Conservation (phyloP, 495 filamentous ascomycete species). For the Aeminium ludgeri region DNA sequence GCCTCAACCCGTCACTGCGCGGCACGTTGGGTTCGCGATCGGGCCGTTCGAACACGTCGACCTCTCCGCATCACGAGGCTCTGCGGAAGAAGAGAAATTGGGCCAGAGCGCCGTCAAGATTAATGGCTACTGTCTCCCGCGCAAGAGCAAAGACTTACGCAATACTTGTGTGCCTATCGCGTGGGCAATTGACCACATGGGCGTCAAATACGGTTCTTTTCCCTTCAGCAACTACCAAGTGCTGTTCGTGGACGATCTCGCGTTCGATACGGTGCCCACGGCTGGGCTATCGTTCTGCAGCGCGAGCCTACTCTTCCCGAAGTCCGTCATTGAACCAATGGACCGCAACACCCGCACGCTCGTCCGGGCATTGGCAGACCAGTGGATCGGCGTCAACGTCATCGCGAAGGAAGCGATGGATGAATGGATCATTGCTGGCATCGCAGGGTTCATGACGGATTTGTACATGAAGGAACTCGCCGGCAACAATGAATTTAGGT, state of each 20-base stretch:
- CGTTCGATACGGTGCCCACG: slow-evolving; percentile 52
- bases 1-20: slow-evolving; percentile 51
- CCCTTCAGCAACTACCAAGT: slow-evolving; percentile 78
- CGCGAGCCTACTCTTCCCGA: slow-evolving; percentile 64
- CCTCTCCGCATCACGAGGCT: slow-evolving; percentile 71
- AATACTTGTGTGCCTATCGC: slow-evolving; percentile 68
- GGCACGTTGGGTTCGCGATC: slow-evolving; percentile 79
- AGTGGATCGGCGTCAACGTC: slow-evolving; percentile 86
- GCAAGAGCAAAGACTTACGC: slow-evolving; percentile 56
- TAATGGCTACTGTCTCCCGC: slow-evolving; percentile 79
- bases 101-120: slow-evolving; percentile 68
- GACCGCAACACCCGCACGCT: slow-evolving; percentile 59
- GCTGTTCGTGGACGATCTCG: slow-evolving; percentile 81
- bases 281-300: slow-evolving; percentile 77
- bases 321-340: slow-evolving; percentile 65
- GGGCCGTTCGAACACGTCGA: slow-evolving; percentile 92
- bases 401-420: slow-evolving; percentile 65
- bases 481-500: slow-evolving; percentile 87
- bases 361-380: slow-evolving; percentile 70
- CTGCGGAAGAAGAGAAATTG: slow-evolving; percentile 78
- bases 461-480: slow-evolving; percentile 75
- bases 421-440: slow-evolving; percentile 79
- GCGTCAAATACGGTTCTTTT: slow-evolving; percentile 66
- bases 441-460: slow-evolving; percentile 85
- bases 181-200: slow-evolving; percentile 71